These are phyloP conservation scores for Corynascus novoguineensis DNA, from an alignment of 495 filamentous ascomycete species.

Conservation along the genomic window DNA sequence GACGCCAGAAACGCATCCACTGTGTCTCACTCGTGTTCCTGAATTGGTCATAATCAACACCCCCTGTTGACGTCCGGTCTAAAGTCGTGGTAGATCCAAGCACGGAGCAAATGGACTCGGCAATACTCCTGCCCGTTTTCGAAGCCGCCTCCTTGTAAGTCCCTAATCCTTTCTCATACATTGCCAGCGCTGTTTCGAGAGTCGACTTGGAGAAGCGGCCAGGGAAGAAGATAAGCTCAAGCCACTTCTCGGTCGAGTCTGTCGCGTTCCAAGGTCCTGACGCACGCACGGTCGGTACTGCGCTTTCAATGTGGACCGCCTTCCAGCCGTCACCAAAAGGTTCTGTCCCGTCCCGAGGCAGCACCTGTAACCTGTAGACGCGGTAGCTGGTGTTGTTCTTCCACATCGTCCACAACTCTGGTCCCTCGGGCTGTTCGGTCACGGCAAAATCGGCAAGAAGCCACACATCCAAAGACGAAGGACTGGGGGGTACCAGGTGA, in stretches of 20 bases:
- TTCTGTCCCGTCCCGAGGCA: constrained; percentile 32
- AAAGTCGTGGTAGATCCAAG: constrained; percentile 60
- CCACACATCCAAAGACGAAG: constrained; percentile 74
- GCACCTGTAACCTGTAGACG: constrained; percentile 52
- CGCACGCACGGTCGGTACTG: constrained; percentile 49
- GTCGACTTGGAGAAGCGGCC: constrained; percentile 69
- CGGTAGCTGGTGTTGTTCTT: constrained; percentile 74
- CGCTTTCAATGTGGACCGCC: constrained; percentile 59
- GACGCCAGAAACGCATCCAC: constrained; percentile 84
- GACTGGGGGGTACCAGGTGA: constrained; percentile 60
- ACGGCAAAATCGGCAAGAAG: constrained; percentile 79
- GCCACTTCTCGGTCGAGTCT: constrained; percentile 61
- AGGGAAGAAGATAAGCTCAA: constrained; percentile 73
- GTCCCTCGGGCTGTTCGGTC: constrained; percentile 37
- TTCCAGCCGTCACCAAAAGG: constrained; percentile 71
- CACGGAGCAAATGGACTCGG: constrained; percentile 63
- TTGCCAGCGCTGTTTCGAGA: constrained; percentile 72
- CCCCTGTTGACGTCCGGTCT: constrained; percentile 52
- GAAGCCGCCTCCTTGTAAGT: constrained; percentile 32
- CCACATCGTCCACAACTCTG: constrained; percentile 79
- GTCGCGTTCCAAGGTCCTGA: constrained; percentile 56
- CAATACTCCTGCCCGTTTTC: constrained; percentile 49
- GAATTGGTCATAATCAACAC: constrained; percentile 69
- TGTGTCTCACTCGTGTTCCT: constrained; percentile 66
- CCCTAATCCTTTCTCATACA: constrained; percentile 62